Evolutionary conservation across 352 stramenopile genomes (phyloP), one percentile per base, ranked within the genome.

Genomic region (Phytopythium montanum): DNA sequence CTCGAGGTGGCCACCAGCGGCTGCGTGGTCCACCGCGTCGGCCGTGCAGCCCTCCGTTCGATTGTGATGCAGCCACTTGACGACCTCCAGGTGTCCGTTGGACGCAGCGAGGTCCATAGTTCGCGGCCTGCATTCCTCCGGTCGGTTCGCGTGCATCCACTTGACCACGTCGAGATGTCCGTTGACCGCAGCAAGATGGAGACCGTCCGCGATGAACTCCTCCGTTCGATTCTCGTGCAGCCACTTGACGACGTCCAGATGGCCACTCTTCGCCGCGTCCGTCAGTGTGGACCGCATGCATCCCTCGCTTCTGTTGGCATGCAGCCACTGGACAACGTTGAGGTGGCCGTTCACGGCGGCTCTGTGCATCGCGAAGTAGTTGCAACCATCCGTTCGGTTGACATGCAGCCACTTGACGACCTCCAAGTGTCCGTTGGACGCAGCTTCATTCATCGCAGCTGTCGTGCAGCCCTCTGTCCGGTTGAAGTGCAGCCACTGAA

Each of bases 401-500:
- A 42, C 46, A 5, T 78, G 56, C 39, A 92, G 81, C 66, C 78
- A 92, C 54, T 78, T 63, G 46, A 88, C 76, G 8, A 83, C 76
- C 28, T 87, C 81, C 21, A 90, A 51, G 45, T 90, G 73, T 7
- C 83, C 83, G 44, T 81, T 75, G 31, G 73, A 75, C 5, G 77
- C 78, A 0, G 85, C 81, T 36, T 75, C 79, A 51, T 90, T 74
- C 72, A 94, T 84, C 5, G 80, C 80, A 26, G 76, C 70, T 1
- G 65, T 79, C 28, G 81, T 87, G 63, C 76, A 92, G 23, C 80
- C 82, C 67, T 92, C 81, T 0, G 36, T 42, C 12, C 81, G 74
- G 42, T 90, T 73, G 34, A 65, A 59, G 31, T 92, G 79, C 21
- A 94, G 69, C 80, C 81, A 94, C 55, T 81, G 53, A 25, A 94